Base-by-base conservation (phyloP, 1,284 basidiomycete species). In the Macrocystidia cucumis region DNA sequence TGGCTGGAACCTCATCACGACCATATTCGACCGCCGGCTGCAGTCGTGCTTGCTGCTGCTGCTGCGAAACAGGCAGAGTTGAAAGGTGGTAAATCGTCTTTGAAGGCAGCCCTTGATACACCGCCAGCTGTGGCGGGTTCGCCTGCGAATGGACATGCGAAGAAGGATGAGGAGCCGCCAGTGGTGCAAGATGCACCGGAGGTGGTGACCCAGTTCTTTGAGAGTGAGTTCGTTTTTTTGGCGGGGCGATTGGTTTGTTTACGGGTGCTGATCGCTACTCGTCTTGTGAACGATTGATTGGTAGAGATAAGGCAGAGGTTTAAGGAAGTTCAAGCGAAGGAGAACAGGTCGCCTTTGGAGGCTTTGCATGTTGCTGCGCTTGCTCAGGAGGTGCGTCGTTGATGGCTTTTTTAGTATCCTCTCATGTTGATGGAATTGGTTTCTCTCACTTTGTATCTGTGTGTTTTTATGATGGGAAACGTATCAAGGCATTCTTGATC, bases 1-100 rank as follows among this genome's bases (percentile, higher is more conserved):
- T 89, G 85, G 85, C 63, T 87, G 13, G 77, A 74, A 41, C 80
- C 79, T 5, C 78, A 83, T 51, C 82, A 87, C 44, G 66, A 83
- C 40, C 63, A 81, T 46, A 65, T 72, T 21, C 77, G 84, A 4
- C 84, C 82, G 7, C 74, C 74, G 16, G 72, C 83, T 1, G 59
- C 72, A 3, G 68, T 71, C 7, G 80, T 85, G 17, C 61, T 85
- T 17, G 81, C 81, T 5, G n/a, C n/a, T n/a, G 83, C 86, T 51
- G 79, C 78, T 14, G 71, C 78, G 2, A 82, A 76, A 45, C 69
- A 75, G 49, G 72, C 75, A 0, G 76, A 83, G 50, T 55, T 74
- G 32, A 85, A 82, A 55, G 78, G 74, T 0, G 79, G 79, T 0
- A 67, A 76, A 42, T 73, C 80, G n/a, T n/a, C 3, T 56, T 80